phyloP scores from a whole-genome alignment of 140 eudicot genomes.

The Cichorium intybus region DNA sequence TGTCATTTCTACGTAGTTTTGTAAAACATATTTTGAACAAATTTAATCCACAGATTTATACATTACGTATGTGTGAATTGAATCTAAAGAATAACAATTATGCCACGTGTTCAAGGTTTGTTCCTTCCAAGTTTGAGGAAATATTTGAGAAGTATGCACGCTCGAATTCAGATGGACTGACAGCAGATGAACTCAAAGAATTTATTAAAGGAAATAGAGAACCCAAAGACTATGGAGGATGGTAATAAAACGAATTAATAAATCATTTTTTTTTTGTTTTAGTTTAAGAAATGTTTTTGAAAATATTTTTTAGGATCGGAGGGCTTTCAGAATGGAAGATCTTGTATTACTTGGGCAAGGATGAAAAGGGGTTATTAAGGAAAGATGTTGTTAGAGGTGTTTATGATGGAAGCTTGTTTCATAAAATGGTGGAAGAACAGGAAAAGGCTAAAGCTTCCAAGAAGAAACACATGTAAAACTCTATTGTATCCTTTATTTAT shows the following conservation, averaged over 20 bases:
- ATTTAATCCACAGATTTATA: not conserved
- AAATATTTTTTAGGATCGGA: slow-evolving; percentile 44
- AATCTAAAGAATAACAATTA: not conserved
- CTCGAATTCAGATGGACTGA: slow-evolving; percentile 45
- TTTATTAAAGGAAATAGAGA: slow-evolving; percentile 59
- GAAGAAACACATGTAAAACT: slow-evolving; percentile 30
- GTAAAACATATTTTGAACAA: no score
- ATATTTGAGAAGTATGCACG: slow-evolving; percentile 60
- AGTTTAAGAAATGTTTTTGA: not conserved
- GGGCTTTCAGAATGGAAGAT: slow-evolving; percentile 62
- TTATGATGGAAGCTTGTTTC: slow-evolving; percentile 77
- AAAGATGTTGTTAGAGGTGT: slow-evolving; percentile 56
- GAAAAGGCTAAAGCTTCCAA: slow-evolving; percentile 30
- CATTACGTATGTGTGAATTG: not conserved
- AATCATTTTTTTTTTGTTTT: not conserved
- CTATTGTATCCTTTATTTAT: no score
- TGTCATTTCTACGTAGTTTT: not conserved
- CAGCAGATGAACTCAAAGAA: slow-evolving; percentile 43
- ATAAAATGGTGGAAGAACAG: slow-evolving; percentile 44
- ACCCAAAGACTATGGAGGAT: slow-evolving; percentile 69
- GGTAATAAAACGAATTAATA: slow-evolving; percentile 31
- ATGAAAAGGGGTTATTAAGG: slow-evolving; percentile 58
- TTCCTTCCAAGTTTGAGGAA: slow-evolving; percentile 58
- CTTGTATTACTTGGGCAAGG: slow-evolving; percentile 48
- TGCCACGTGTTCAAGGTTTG: slow-evolving; percentile 43